phyloP scores from a whole-genome alignment of 306 rosid species.

The Mucuna pruriens region DNA sequence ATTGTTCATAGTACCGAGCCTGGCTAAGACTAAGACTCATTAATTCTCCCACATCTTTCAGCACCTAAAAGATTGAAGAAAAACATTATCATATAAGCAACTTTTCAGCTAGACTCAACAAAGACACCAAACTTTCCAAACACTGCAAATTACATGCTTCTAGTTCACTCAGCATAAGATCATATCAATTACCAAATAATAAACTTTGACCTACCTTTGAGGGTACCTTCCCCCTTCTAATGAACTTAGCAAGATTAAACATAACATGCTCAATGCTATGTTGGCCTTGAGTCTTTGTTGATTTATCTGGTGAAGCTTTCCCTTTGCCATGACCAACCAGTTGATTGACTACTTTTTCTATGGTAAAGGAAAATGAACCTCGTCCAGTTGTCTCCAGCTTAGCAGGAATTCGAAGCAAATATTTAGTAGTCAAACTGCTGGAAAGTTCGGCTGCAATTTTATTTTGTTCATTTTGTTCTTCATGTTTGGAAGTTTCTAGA shows the following conservation, averaged over 20 bases:
- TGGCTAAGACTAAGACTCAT: neutral
- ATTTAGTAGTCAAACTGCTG: neutral
- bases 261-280: neutral
- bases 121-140: neutral
- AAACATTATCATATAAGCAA: neutral
- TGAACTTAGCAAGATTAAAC: neutral
- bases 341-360: neutral
- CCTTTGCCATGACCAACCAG: slow-evolving; percentile 11
- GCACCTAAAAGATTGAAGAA: slow-evolving; percentile 5
- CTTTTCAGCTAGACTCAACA: neutral
- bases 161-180: slow-evolving; percentile 43
- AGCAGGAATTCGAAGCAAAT: slow-evolving; percentile 18
- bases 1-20: neutral
- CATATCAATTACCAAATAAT: slow-evolving; percentile 51
- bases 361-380: neutral
- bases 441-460: neutral
- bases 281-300: slow-evolving; percentile 9
- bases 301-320: slow-evolving; percentile 4
- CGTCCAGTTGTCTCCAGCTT: neutral
- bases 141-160: neutral
- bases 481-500: neutral
- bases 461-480: neutral
- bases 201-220: neutral
- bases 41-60: slow-evolving; percentile 11
- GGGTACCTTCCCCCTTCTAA: neutral